These are phyloP conservation scores for Pichia kluyveri DNA, from an alignment of 805 yeast species.

Conservation along the genomic window DNA sequence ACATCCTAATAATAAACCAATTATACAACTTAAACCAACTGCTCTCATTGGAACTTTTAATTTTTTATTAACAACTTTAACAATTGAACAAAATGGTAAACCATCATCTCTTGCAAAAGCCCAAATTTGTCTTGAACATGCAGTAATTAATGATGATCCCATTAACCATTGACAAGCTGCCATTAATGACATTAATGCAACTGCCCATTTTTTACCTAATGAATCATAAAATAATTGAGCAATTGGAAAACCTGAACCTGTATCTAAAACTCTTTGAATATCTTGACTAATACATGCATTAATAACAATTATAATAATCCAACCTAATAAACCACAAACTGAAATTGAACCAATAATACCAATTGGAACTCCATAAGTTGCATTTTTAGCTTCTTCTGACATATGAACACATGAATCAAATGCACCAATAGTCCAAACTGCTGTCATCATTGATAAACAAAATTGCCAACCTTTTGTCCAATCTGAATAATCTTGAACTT, in stretches of 20 bases:
- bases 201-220: slow-evolving; percentile 54
- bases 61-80: slow-evolving; percentile 46
- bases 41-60: slow-evolving; percentile 56
- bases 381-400: slow-evolving; percentile 60
- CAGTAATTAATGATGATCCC: slow-evolving; percentile 54
- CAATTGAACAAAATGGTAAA: slow-evolving; percentile 46
- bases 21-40: slow-evolving; percentile 37
- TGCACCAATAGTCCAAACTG: slow-evolving; percentile 38
- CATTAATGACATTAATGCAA: slow-evolving; percentile 50
- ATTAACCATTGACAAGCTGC: slow-evolving; percentile 53
- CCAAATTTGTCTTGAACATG: slow-evolving; percentile 63
- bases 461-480: slow-evolving; percentile 54
- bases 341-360: slow-evolving; percentile 52
- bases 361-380: slow-evolving; percentile 50
- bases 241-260: slow-evolving; percentile 48
- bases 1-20: slow-evolving; percentile 43
- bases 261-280: slow-evolving; percentile 30
- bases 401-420: slow-evolving; percentile 65
- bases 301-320: slow-evolving; percentile 40
- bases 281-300: slow-evolving; percentile 45
- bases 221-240: slow-evolving; percentile 55
- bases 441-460: slow-evolving; percentile 25
- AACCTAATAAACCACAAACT: slow-evolving; percentile 51
- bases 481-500: slow-evolving; percentile 36
- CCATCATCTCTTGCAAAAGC: slow-evolving; percentile 73